These are phyloP conservation scores for Paraconiothyrium brasiliense DNA, from an alignment of 2,329 filamentous ascomycete species.

Conservation along the genomic window DNA sequence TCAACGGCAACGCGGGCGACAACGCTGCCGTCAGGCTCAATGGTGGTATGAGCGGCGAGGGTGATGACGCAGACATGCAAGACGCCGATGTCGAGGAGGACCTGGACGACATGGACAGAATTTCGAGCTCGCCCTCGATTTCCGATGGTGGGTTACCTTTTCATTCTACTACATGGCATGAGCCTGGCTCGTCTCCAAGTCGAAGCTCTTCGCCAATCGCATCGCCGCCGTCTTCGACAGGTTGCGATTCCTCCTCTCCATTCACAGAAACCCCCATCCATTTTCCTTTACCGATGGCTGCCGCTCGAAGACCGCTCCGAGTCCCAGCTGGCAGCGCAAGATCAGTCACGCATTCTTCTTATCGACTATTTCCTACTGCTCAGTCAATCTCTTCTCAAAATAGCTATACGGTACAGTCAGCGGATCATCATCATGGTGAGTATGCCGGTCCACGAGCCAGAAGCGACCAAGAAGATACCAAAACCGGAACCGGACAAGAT, in stretches of 20 bases:
- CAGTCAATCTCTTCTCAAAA: constrained; percentile 41
- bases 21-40: constrained; percentile 46
- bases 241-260: constrained; percentile 53
- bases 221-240: constrained; percentile 34
- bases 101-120: constrained; percentile 94
- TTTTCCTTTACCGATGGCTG: constrained; percentile 49
- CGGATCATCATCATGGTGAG: constrained; percentile 63
- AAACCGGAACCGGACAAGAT: neutral
- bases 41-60: constrained; percentile 45
- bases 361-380: constrained; percentile 45
- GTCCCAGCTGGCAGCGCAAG: constrained; percentile 43
- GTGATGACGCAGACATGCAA: constrained; percentile 63
- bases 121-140: constrained; percentile 98
- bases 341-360: constrained; percentile 40
- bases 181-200: constrained; percentile 54
- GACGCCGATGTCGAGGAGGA: constrained; percentile 74
- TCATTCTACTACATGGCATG: constrained; percentile 49
- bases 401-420: constrained; percentile 39
- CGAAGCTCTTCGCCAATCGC: constrained; percentile 42
- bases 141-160: constrained; percentile 85
- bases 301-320: constrained; percentile 31
- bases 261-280: constrained; percentile 55
- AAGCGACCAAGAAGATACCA: constrained; percentile 17
- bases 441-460: constrained; percentile 49
- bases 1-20: constrained; percentile 31